Evolutionary conservation across 1,284 basidiomycete species (phyloP), one percentile per base, ranked within the genome.

Genomic region (Takashimella koratensis): DNA sequence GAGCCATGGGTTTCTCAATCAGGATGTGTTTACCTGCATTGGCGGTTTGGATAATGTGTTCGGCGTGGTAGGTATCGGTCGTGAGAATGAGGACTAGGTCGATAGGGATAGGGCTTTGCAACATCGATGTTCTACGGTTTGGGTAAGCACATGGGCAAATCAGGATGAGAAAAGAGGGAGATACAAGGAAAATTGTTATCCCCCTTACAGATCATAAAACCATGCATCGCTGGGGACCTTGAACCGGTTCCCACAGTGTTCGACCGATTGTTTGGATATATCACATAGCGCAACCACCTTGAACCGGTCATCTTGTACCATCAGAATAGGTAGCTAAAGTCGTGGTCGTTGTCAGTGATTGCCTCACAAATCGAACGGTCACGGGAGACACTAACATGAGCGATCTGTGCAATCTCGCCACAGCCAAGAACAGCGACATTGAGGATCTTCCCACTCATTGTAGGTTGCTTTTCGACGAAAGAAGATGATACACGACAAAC

Each of bases 1-100:
- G 58, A 3, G 64, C 60, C 71, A 75, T 75, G 2, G 73, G 72
- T 52, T 76, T 76, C 60, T 76, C 74, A 45, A 75, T 65, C 45
- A 76, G 59, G 45, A 76, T 67, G 49, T 66, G 61, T 55, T 68
- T 73, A 3, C 62, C 56, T 1, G 65, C 64, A 12, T 68, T 43
- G 5, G 59, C 56, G 10, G 65, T 64, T 6, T 54, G 56, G 23
- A 71, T 56, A 13, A 64, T 54, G 27, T 69, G 60, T 20, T 54
- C 45, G 10, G 61, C 44, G 45, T 54, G 53, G 24, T 53, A 63
- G 40, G 56, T 44, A 36, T 43, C 46, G 47, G 39, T 8, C 3
- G 58, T 56, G 16, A 65, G 54, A 47, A 62, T 52, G 43, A 65
- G 53, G n/a, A 65, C 60, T 11, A 63, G 43, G 44, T 65, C 63